Conservation (phyloP, 441 rosid species). For the Pelargonium australe region DNA sequence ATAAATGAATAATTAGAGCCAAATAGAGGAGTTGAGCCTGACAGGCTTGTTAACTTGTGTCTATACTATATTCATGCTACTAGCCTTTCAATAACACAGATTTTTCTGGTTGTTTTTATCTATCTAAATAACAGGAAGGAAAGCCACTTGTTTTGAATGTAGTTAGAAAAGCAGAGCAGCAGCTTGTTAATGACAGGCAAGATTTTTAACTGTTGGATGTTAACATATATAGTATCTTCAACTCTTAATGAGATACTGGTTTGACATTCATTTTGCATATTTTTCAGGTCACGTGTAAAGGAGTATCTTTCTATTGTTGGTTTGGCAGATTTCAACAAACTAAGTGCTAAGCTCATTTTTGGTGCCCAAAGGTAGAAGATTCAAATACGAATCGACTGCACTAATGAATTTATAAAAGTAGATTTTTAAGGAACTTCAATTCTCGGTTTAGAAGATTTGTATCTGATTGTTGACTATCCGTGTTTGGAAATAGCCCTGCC, state of each 20-base stretch:
- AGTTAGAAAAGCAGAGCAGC: conserved; percentile 88
- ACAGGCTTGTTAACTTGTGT: not conserved
- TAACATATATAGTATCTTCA: not conserved
- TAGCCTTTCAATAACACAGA: not conserved
- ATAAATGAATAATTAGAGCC: not conserved
- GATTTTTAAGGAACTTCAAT: no score
- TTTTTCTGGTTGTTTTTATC: not conserved
- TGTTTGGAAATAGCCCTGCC: conserved; percentile 52
- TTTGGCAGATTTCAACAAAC: conserved; percentile 79
- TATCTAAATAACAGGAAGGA: conserved; percentile 58
- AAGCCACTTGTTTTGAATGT: conserved; percentile 90
- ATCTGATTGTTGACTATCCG: conserved; percentile 11
- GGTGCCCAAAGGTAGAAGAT: conserved; percentile 64
- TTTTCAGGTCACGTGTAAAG: conserved; percentile 62
- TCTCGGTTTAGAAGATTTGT: not conserved
- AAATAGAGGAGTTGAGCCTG: not conserved
- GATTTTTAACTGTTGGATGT: conserved; percentile 5
- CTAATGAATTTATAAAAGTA: no score
- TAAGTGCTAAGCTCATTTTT: conserved; percentile 90
- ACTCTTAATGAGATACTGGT: not conserved
- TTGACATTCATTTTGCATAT: conserved; percentile 13
- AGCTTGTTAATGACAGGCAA: conserved; percentile 68
- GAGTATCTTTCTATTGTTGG: conserved; percentile 96
- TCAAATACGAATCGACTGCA: not conserved
- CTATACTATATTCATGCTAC: not conserved